A percentile compares a stretch with the other conserved stretches of the same genome.
phyloP scores from a whole-genome alignment of 2,329 filamentous ascomycete species.

The Phyllosticta citribraziliensis region DNA sequence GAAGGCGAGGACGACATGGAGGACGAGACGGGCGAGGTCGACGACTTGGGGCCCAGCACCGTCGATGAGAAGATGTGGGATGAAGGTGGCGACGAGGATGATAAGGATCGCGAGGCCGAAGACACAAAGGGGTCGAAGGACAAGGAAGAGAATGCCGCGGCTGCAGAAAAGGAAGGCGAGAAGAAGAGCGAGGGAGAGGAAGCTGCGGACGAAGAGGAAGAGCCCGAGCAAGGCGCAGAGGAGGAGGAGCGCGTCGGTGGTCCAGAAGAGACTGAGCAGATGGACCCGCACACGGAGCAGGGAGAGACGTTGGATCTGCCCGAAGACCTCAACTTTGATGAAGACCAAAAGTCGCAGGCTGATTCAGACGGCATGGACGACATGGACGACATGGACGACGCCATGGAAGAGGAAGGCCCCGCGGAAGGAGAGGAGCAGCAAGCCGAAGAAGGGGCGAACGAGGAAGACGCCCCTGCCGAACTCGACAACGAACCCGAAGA shows the following conservation, averaged over 20 bases:
- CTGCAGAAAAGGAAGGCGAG: slow-evolving; percentile 37
- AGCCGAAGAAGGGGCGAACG: slow-evolving; percentile 23
- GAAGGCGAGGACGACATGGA: slow-evolving; percentile 57
- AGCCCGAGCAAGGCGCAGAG: slow-evolving; percentile 47
- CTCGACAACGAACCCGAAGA: slow-evolving; percentile 26
- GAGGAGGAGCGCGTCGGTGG: slow-evolving; percentile 53
- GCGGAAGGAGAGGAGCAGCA: slow-evolving; percentile 28
- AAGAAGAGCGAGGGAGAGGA: slow-evolving; percentile 57
- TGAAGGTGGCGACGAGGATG: slow-evolving; percentile 61
- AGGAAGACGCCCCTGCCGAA: slow-evolving; percentile 21
- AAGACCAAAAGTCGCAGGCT: slow-evolving; percentile 38
- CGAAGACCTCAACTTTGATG: slow-evolving; percentile 78
- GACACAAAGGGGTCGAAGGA: slow-evolving; percentile 41
- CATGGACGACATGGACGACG: slow-evolving; percentile 39
- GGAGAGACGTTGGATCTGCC: slow-evolving; percentile 74
- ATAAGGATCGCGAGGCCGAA: slow-evolving; percentile 67
- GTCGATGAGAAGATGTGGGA: slow-evolving; percentile 99
- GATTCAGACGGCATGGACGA: slow-evolving; percentile 40
- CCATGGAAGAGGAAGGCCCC: slow-evolving; percentile 30
- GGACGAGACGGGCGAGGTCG: slow-evolving; percentile 82
- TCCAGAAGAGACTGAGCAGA: slow-evolving; percentile 56
- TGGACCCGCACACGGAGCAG: slow-evolving; percentile 69
- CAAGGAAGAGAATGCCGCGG: slow-evolving; percentile 35
- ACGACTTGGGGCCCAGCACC: slow-evolving; percentile 78
- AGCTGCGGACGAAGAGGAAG: slow-evolving; percentile 43